phyloP scores from a whole-genome alignment of 441 rosid genomes.

The Pelargonium myrrhifolium region DNA sequence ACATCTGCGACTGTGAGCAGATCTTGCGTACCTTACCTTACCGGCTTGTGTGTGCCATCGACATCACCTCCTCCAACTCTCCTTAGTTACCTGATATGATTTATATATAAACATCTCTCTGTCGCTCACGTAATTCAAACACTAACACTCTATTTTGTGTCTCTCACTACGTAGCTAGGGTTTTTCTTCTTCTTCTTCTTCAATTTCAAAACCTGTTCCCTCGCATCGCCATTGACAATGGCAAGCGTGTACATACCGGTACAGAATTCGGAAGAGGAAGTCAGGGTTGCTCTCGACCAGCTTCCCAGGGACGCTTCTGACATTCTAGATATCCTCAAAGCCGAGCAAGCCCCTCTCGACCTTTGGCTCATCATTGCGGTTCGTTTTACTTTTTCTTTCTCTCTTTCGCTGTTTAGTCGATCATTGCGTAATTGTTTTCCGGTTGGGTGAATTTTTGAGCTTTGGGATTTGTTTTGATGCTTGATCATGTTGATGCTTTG shows the following conservation, averaged over 20 bases:
- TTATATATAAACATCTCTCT: too few relatives aligned
- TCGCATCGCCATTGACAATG: constrained; percentile 32
- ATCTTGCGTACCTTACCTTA: too few relatives aligned
- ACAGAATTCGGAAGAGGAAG: constrained; percentile 98
- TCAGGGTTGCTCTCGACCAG: constrained; percentile 86
- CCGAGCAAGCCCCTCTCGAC: constrained; percentile 97
- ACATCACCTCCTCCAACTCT: too few relatives aligned
- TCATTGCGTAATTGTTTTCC: background rate
- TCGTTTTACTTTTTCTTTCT: constrained; percentile 9
- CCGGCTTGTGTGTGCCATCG: too few relatives aligned
- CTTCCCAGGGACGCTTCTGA: constrained; percentile 96
- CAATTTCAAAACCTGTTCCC: background rate
- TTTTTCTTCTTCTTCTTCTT: background rate
- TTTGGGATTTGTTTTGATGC: background rate
- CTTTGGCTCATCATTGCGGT: constrained; percentile 98
- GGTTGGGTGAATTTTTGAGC: background rate
- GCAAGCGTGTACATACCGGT: constrained; percentile 91
- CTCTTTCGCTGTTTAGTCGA: too few relatives aligned
- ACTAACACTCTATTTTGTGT: too few relatives aligned
- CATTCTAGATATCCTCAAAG: constrained; percentile 94
- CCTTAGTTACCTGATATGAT: too few relatives aligned
- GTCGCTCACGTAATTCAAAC: too few relatives aligned
- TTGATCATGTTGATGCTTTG: background rate
- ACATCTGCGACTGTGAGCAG: too few relatives aligned
- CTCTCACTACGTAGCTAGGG: background rate